These are phyloP conservation scores for Sclerotinia minor DNA, from an alignment of 2,329 filamentous ascomycete genomes.

Conservation along the genomic window DNA sequence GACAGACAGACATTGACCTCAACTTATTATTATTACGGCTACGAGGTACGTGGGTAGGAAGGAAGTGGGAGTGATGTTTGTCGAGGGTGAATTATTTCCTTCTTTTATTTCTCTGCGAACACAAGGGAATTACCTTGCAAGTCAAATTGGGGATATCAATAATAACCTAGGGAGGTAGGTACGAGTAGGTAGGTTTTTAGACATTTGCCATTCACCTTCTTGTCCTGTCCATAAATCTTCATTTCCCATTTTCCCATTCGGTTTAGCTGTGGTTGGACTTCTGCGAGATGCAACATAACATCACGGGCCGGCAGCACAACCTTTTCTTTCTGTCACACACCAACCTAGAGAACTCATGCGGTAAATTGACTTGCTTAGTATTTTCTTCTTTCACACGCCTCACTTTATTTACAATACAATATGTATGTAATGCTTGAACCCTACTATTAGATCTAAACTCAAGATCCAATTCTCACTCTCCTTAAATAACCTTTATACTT, in stretches of 20 bases:
- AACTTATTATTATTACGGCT: too few relatives aligned
- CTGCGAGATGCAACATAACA: background rate
- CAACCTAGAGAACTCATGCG: background rate
- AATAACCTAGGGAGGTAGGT: too few relatives aligned
- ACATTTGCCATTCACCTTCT: background rate
- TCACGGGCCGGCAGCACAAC: background rate
- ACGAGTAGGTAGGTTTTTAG: too few relatives aligned
- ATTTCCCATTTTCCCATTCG: background rate
- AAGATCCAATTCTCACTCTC: constrained; percentile 21
- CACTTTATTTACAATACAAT: background rate
- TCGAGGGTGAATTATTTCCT: background rate
- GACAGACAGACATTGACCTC: too few relatives aligned
- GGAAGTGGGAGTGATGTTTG: background rate
- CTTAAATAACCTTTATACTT: background rate
- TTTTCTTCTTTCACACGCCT: background rate
- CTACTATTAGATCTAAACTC: constrained; percentile 15
- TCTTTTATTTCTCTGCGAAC: background rate
- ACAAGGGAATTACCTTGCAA: background rate
- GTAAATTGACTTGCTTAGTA: background rate
- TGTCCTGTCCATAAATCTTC: constrained; percentile 3
- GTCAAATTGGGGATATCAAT: background rate
- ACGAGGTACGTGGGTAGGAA: too few relatives aligned
- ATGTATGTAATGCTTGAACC: constrained; percentile 25
- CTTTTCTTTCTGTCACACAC: background rate
- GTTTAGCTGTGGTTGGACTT: too few relatives aligned